Evolutionary conservation across 805 yeast genomes (phyloP).

Genomic region (Grigorovia yakushimaensis): DNA sequence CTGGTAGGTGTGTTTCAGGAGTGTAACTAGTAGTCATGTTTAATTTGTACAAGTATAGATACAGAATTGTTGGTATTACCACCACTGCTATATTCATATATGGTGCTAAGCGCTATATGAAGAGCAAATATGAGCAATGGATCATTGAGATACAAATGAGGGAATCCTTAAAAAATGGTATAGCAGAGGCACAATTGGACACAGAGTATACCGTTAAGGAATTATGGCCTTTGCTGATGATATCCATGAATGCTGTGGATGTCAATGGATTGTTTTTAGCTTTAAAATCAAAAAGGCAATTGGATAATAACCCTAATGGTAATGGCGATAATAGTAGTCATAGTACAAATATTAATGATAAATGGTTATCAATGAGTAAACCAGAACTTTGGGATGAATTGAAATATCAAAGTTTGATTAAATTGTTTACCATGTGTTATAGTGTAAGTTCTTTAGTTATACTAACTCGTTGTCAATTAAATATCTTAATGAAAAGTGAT

Average conservation of each 20-base stretch:
- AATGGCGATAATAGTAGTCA: too few species aligned
- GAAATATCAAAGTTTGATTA: conserved; percentile 61
- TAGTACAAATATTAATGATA: background rate
- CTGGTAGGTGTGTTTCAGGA: too few species aligned
- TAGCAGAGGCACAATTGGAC: conserved; percentile 86
- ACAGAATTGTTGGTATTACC: background rate
- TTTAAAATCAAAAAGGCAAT: conserved; percentile 16
- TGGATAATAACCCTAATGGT: too few species aligned
- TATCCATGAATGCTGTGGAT: conserved; percentile 20
- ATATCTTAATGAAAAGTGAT: conserved; percentile 77
- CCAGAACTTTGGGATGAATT: conserved; percentile 76
- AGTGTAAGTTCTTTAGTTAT: conserved; percentile 60
- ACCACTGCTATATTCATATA: background rate
- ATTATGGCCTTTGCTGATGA: conserved; percentile 63
- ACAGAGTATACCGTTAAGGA: conserved; percentile 77
- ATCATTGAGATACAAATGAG: conserved; percentile 35
- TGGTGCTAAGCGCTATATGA: background rate
- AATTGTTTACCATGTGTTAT: conserved; percentile 64
- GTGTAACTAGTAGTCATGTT: background rate
- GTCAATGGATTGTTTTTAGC: conserved; percentile 19
- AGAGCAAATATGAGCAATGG: conserved; percentile 15
- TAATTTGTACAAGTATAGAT: background rate
- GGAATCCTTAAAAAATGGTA: conserved; percentile 42
- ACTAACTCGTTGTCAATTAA: conserved; percentile 75
- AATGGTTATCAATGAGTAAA: conserved; percentile 32